Evolutionary conservation across 2,329 filamentous ascomycete genomes (phyloP).

Genomic region (Penicillium frequentans): DNA sequence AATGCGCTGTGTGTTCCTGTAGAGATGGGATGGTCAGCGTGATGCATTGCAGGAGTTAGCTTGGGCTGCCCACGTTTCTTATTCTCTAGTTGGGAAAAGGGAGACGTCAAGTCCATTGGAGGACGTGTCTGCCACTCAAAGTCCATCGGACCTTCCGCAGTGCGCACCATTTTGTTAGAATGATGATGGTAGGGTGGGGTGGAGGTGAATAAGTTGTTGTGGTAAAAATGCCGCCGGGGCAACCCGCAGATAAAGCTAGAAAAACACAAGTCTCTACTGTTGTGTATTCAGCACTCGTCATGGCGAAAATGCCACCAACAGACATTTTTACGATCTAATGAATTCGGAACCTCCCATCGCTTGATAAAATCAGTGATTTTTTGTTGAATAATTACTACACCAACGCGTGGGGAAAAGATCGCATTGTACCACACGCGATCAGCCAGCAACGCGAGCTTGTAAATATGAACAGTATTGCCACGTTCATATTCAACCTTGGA

Average conservation of each 20-base stretch:
- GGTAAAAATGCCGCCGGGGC: slow-evolving; percentile 21
- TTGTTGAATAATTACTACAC: too few species aligned
- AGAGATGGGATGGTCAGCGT: neutral
- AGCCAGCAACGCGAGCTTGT: too few species aligned
- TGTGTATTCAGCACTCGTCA: too few species aligned
- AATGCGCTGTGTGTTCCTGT: slow-evolving; percentile 43
- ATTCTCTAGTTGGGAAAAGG: slow-evolving; percentile 49
- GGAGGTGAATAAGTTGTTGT: slow-evolving; percentile 21
- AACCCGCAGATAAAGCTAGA: slow-evolving; percentile 2
- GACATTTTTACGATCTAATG: too few species aligned
- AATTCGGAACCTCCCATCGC: too few species aligned
- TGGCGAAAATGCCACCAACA: too few species aligned
- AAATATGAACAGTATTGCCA: too few species aligned
- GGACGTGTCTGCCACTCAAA: slow-evolving; percentile 50
- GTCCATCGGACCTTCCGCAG: slow-evolving; percentile 52
- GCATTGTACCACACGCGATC: too few species aligned
- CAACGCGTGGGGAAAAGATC: too few species aligned
- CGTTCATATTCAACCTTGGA: too few species aligned
- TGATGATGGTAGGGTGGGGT: slow-evolving; percentile 12
- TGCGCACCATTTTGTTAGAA: slow-evolving; percentile 36
- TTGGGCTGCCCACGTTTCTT: slow-evolving; percentile 43
- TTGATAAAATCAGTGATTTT: too few species aligned
- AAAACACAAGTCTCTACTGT: neutral
- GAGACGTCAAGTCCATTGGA: slow-evolving; percentile 47
- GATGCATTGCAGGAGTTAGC: neutral